Evolutionary conservation across 208 protist genomes (phyloP).

Genomic region (Wallacemonas sp.): DNA sequence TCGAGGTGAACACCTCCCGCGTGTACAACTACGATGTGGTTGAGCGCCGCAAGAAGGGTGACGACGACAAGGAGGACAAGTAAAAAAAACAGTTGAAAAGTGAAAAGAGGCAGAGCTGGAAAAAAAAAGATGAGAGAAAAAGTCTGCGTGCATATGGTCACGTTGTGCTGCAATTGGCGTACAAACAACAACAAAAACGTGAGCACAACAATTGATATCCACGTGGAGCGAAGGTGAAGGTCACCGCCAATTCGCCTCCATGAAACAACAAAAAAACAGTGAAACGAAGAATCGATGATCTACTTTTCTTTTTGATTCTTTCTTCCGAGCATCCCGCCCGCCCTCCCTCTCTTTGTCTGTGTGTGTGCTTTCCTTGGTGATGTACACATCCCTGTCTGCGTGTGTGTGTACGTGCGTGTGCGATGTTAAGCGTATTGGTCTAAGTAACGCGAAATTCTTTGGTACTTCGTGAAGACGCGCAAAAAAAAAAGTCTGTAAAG

Average conservation of each 20-base stretch:
- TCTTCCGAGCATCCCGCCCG: background rate
- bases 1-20: slow-evolving; percentile 95
- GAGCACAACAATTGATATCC: no score
- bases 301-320: background rate
- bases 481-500: background rate
- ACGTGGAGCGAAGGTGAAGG: no score
- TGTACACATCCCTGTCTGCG: background rate
- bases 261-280: no score
- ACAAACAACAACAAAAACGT: background rate
- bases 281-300: no score
- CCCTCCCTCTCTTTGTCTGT: background rate
- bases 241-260: no score
- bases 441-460: background rate
- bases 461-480: background rate
- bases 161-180: background rate
- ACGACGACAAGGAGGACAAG: slow-evolving; percentile 16
- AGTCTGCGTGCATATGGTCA: background rate
- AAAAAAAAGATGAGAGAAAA: background rate
- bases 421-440: slow-evolving; percentile 3
- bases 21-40: slow-evolving; percentile 96
- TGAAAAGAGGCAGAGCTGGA: slow-evolving; percentile 11
- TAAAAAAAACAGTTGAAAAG: slow-evolving; percentile 30
- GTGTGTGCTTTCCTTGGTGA: no score
- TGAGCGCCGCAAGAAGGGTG: slow-evolving; percentile 57
- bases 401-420: slow-evolving; percentile 7